Base-by-base conservation (phyloP, 192 early-diverging fungal species). In the Backusella australiensis region DNA sequence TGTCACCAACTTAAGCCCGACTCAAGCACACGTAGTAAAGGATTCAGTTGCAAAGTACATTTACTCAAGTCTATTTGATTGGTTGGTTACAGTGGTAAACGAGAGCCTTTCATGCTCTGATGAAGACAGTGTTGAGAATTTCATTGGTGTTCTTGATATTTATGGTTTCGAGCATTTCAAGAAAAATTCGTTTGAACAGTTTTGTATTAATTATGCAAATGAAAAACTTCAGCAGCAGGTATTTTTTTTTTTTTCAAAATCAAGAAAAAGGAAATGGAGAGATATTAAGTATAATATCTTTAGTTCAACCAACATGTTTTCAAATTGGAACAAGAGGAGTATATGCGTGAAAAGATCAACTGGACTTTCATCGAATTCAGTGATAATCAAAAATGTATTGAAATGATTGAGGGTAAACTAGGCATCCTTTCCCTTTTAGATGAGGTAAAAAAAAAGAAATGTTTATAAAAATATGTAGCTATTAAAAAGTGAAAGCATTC, bases 121-220 rank as follows among this genome's bases (percentile, higher is more conserved):
- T 21, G 67, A 73, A 8, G 56, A 71, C 26, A 44, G 17, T 2
- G 81, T 85, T 6, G 71, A 79, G 5, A 85, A 85, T 46, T 99
- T 99, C 76, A 99, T 99, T 78, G 98, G 98, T 88, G 98, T 99
- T 3, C 86, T 99, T 71, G 98, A 99, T 91, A 99, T 99, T 77
- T 99, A 98, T 78, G 98, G 95, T 41, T 99, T 99, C 81, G 98
- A 99, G 83, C 97, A 99, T 81, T 99, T 99, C 84, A 93, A 96
- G 85, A 98, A 96, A 87, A 99, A 99, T 86, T 98, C 97, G 17
- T 99, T 99, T 76, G 98, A 99, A 86, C 98, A 99, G 87, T 99
- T 98, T 83, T 99, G 98, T 89, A 98, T 99, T 78, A 94, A 95
- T 82, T 95, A 94, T 78, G 93, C 96, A 75, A 97, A 97, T 85